Evolutionary conservation across 1,284 basidiomycete genomes (phyloP).

Genomic region (Leccinum griseonigrum): DNA sequence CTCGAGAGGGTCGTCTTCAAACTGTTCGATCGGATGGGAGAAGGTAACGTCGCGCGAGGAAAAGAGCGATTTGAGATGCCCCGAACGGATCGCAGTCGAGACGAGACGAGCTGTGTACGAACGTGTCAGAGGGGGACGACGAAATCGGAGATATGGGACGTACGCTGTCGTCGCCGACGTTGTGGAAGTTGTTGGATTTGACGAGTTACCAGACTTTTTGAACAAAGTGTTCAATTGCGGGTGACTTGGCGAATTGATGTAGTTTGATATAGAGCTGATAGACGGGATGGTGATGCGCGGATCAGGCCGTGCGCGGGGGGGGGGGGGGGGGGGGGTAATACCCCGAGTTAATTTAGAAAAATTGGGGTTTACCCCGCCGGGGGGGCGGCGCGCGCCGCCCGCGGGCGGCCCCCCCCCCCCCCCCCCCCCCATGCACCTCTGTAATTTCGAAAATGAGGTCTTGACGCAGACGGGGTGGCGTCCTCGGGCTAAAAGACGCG

Average conservation of each 20-base stretch:
- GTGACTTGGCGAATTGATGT: conserved; percentile 73
- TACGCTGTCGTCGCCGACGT: conserved; percentile 80
- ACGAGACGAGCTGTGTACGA: conserved; percentile 76
- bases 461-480: conserved; percentile 82
- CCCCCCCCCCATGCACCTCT: conserved; percentile 60
- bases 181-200: conserved; percentile 67
- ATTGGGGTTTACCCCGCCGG: too few species aligned
- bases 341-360: too few species aligned
- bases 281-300: not conserved
- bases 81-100: conserved; percentile 88
- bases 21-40: conserved; percentile 84
- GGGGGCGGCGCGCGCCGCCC: too few species aligned
- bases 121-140: not conserved
- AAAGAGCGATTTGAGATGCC: conserved; percentile 70
- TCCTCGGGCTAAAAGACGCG: conserved; percentile 69
- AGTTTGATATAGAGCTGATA: conserved; percentile 86
- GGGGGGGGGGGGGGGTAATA: too few species aligned
- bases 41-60: conserved; percentile 78
- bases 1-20: conserved; percentile 96
- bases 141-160: conserved; percentile 22
- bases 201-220: conserved; percentile 91
- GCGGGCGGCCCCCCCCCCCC: too few species aligned
- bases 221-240: conserved; percentile 81
- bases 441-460: conserved; percentile 89
- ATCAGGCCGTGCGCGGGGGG: not conserved